Percentiles rank a stretch among this genome's conserved stretches.
These are phyloP conservation scores for Alternaria alternata DNA, from an alignment of 2,329 filamentous ascomycete species.

Conservation along the genomic window DNA sequence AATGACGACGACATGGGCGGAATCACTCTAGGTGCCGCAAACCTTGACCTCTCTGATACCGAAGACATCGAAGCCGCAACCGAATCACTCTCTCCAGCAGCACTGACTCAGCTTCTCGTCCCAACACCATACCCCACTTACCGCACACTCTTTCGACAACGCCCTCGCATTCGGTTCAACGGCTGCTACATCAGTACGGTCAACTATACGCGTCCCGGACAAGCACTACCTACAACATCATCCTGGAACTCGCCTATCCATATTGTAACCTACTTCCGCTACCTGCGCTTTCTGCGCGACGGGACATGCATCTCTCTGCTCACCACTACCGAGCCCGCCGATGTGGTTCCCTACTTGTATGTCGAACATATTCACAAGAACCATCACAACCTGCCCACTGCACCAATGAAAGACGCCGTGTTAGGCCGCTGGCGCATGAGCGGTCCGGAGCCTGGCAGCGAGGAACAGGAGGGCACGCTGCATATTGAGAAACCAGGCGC, in stretches of 20 bases:
- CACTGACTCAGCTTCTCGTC: conserved; percentile 47
- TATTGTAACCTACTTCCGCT: conserved; percentile 97
- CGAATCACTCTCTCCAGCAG: conserved; percentile 11
- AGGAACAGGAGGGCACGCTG: conserved; percentile 55
- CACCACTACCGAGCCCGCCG: conserved; percentile 80
- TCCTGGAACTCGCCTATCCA: conserved; percentile 85
- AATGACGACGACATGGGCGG: conserved; percentile 47
- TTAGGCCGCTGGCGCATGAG: conserved; percentile 72
- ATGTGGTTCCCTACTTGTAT: conserved; percentile 85
- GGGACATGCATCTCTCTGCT: conserved; percentile 83
- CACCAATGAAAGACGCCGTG: conserved; percentile 73
- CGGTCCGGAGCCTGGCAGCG: conserved; percentile 51
- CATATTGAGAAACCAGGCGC: conserved; percentile 88
- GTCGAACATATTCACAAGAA: conserved; percentile 68
- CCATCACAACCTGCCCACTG: conserved; percentile 54
- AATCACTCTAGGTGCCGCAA: conserved; percentile 35
- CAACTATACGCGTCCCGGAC: conserved; percentile 89
- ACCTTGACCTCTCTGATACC: conserved; percentile 19
- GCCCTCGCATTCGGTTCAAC: conserved; percentile 90
- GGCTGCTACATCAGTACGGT: conserved; percentile 97
- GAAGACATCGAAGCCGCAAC: conserved; percentile 22
- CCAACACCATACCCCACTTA: conserved; percentile 52
- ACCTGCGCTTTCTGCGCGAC: conserved; percentile 92
- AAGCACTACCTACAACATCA: conserved; percentile 71
- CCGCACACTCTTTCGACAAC: conserved; percentile 77